phyloP scores from a whole-genome alignment of 148 eudicot species.

The Bassia scoparia region DNA sequence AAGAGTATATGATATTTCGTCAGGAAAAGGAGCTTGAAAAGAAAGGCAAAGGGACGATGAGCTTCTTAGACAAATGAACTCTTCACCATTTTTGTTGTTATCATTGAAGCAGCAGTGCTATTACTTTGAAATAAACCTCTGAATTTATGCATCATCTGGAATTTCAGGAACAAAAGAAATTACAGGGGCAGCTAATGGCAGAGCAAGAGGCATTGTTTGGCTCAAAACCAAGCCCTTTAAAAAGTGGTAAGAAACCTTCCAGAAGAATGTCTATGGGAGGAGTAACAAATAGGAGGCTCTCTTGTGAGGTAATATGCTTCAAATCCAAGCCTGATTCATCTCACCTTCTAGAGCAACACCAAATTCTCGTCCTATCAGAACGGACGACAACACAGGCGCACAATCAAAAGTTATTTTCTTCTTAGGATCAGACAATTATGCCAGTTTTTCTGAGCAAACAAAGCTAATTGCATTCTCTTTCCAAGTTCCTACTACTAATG shows the following conservation, averaged over 20 bases:
- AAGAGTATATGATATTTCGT: conserved; percentile 74
- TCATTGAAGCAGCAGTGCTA: background rate
- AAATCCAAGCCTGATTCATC: conserved; percentile 48
- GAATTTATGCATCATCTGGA: background rate
- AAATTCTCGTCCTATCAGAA: conserved; percentile 55
- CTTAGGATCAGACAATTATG: background rate
- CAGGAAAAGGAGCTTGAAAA: conserved; percentile 76
- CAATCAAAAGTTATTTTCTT: conserved; percentile 33
- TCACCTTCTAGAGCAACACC: conserved; percentile 61
- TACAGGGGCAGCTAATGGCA: conserved; percentile 83
- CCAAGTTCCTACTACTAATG: conserved; percentile 1
- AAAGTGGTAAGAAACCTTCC: conserved; percentile 67
- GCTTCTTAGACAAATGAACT: background rate
- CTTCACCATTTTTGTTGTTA: too few species aligned
- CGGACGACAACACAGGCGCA: conserved; percentile 49
- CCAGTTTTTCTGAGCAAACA: background rate
- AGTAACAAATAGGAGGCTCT: conserved; percentile 52
- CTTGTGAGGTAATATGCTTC: conserved; percentile 67
- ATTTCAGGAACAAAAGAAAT: conserved; percentile 90
- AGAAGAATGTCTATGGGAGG: conserved; percentile 65
- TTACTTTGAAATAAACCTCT: background rate
- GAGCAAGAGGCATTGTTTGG: conserved; percentile 98
- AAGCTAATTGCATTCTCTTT: background rate
- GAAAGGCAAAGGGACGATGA: conserved; percentile 51
- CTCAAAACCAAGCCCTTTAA: conserved; percentile 92